phyloP scores from a whole-genome alignment of 345 rosid genomes.

The Gynandropsis gynandra region DNA sequence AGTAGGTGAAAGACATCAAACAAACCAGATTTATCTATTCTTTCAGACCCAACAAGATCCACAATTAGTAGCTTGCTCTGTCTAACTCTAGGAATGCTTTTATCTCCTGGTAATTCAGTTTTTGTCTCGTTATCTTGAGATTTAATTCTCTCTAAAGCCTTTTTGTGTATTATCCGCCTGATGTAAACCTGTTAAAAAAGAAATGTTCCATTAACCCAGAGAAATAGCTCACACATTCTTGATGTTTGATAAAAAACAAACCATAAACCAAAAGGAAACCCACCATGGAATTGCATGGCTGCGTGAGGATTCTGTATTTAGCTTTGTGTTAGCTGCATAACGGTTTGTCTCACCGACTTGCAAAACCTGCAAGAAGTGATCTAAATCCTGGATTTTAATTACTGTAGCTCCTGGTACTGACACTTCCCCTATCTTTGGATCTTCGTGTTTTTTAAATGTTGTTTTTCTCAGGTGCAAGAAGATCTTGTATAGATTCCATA shows the following conservation, averaged over 20 bases:
- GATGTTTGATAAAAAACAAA: no score
- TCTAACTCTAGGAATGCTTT: slow-evolving; percentile 46
- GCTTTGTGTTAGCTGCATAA: slow-evolving; percentile 78
- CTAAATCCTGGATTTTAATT: slow-evolving; percentile 50
- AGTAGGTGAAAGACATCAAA: not conserved
- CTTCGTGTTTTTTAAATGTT: slow-evolving; percentile 70
- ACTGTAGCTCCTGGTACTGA: slow-evolving; percentile 64
- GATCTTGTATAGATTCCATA: slow-evolving; percentile 94
- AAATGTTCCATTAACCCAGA: no score
- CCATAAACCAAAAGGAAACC: no score
- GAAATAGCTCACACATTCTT: no score
- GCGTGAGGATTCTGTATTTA: slow-evolving; percentile 95
- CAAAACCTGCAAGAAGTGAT: slow-evolving; percentile 61
- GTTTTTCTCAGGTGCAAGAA: slow-evolving; percentile 71
- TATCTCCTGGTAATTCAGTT: slow-evolving; percentile 33
- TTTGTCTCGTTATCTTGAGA: slow-evolving; percentile 22
- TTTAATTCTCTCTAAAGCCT: slow-evolving; percentile 31
- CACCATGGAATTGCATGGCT: slow-evolving; percentile 65
- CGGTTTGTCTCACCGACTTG: slow-evolving; percentile 86
- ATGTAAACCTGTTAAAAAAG: slow-evolving; percentile 55
- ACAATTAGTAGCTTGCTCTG: slow-evolving; percentile 86
- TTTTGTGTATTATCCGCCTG: slow-evolving; percentile 50
- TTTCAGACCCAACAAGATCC: slow-evolving; percentile 97
- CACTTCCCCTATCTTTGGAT: slow-evolving; percentile 76
- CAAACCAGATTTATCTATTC: slow-evolving; percentile 92